A percentile compares a stretch with the other conserved stretches of the same genome.
phyloP scores from a whole-genome alignment of 2,329 filamentous ascomycete species.

The Talaromyces sp. region DNA sequence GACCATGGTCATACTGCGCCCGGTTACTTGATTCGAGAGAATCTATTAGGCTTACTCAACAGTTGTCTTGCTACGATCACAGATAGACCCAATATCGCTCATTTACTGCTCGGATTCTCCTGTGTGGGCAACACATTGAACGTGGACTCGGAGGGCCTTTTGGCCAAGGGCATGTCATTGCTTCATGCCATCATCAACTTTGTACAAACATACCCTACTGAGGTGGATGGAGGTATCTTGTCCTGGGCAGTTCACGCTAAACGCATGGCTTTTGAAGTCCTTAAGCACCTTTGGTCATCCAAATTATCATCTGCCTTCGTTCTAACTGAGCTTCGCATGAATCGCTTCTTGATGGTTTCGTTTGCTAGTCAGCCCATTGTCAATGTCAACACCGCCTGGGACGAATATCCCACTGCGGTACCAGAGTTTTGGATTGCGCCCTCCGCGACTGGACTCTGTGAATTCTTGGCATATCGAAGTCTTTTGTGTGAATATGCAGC shows the following conservation, averaged over 20 bases:
- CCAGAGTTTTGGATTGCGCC: conserved; percentile 68
- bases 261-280: conserved; percentile 67
- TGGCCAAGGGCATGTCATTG: conserved; percentile 69
- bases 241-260: conserved; percentile 70
- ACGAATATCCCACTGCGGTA: conserved; percentile 61
- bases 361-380: conserved; percentile 72
- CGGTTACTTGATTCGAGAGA: conserved; percentile 77
- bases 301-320: conserved; percentile 72
- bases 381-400: conserved; percentile 69
- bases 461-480: conserved; percentile 75
- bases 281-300: conserved; percentile 81
- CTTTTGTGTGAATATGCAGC: conserved; percentile 81
- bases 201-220: conserved; percentile 67
- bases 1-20: conserved; percentile 67
- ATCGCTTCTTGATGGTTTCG: conserved; percentile 76
- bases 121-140: conserved; percentile 70
- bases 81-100: conserved; percentile 80
- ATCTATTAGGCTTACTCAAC: conserved; percentile 81
- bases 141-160: conserved; percentile 66
- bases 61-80: conserved; percentile 73
- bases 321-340: conserved; percentile 74
- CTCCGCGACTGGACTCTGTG: conserved; percentile 67
- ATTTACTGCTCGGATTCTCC: conserved; percentile 83
- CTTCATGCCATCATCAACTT: conserved; percentile 79
- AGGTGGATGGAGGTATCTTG: conserved; percentile 59